Percentiles rank a stretch among this genome's conserved stretches.
Conservation (phyloP, 768 basidiomycete genomes). For the Boletus rubroflammeus region DNA sequence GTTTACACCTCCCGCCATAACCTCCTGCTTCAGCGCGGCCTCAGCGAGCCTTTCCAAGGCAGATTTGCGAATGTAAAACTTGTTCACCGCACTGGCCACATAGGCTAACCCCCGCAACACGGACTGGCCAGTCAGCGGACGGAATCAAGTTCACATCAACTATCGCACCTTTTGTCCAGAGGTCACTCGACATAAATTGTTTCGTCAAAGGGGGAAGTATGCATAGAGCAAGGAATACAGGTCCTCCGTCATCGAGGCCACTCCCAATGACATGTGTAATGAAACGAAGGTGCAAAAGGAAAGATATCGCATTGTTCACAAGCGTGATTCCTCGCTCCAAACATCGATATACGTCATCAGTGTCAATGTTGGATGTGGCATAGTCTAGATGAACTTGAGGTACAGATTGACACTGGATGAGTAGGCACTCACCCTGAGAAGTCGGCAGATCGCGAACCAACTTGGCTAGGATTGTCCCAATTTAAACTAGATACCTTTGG, state of each 20-base stretch:
- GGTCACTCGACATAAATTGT: not conserved
- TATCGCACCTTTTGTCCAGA: slow-evolving; percentile 23
- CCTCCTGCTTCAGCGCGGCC: slow-evolving; percentile 16
- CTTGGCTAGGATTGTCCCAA: slow-evolving; percentile 7
- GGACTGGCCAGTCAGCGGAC: not conserved
- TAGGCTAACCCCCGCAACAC: slow-evolving; percentile 11
- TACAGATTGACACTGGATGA: not conserved
- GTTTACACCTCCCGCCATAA: not conserved
- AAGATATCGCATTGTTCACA: slow-evolving; percentile 10
- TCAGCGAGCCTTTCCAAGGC: slow-evolving; percentile 12
- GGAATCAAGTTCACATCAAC: not conserved
- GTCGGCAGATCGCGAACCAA: slow-evolving; percentile 22
- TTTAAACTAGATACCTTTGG: not conserved
- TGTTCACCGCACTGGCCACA: slow-evolving; percentile 13
- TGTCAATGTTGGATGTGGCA: not conserved
- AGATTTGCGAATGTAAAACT: slow-evolving; percentile 20
- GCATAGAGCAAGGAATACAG: slow-evolving; percentile 21
- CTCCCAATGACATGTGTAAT: slow-evolving; percentile 16
- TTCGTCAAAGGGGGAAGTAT: slow-evolving; percentile 9
- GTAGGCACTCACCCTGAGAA: slow-evolving; percentile 13
- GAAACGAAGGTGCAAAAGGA: slow-evolving; percentile 23
- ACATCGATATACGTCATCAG: slow-evolving; percentile 4
- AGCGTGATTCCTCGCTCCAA: slow-evolving; percentile 11
- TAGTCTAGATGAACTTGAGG: slow-evolving; percentile 6
- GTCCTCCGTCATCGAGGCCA: slow-evolving; percentile 17